Conservation (phyloP, 179 eudicot species). For the Vitellaria paradoxa region DNA sequence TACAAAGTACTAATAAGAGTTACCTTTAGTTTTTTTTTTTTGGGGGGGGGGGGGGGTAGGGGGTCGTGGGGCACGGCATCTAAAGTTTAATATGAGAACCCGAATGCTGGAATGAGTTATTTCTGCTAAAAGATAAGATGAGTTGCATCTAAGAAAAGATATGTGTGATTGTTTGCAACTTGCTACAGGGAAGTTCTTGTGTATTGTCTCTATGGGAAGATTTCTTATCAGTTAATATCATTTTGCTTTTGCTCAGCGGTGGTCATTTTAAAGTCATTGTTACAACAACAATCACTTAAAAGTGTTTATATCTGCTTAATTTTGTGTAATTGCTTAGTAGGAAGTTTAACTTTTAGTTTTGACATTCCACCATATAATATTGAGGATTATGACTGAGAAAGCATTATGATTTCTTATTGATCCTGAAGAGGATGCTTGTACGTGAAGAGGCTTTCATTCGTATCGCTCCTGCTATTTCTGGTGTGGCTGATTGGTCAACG, state of each 20-base stretch:
- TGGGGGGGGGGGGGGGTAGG: not conserved
- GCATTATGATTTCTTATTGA: slow-evolving; percentile 23
- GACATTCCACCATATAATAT: not conserved
- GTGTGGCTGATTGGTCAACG: slow-evolving; percentile 82
- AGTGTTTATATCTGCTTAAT: not conserved
- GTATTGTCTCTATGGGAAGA: not conserved
- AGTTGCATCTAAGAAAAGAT: not conserved
- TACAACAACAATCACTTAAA: not conserved
- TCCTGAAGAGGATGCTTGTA: slow-evolving; percentile 56
- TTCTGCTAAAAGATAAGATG: slow-evolving; percentile 2
- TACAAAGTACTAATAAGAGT: not conserved
- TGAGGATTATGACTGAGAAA: not conserved
- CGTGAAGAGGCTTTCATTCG: slow-evolving; percentile 87
- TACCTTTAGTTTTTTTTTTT: not conserved
- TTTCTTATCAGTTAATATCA: not conserved
- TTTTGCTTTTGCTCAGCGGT: not conserved
- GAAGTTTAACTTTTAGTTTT: slow-evolving; percentile 1
- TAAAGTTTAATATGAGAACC: not conserved
- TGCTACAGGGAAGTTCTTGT: not conserved
- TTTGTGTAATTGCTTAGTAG: slow-evolving; percentile 2
- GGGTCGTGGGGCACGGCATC: too few relatives aligned
- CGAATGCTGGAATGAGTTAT: not conserved
- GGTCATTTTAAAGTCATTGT: not conserved
- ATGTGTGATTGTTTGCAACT: not conserved
- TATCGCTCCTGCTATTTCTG: slow-evolving; percentile 87